phyloP scores from a whole-genome alignment of 2,329 filamentous ascomycete species.

The Incumbomyces delicatus region DNA sequence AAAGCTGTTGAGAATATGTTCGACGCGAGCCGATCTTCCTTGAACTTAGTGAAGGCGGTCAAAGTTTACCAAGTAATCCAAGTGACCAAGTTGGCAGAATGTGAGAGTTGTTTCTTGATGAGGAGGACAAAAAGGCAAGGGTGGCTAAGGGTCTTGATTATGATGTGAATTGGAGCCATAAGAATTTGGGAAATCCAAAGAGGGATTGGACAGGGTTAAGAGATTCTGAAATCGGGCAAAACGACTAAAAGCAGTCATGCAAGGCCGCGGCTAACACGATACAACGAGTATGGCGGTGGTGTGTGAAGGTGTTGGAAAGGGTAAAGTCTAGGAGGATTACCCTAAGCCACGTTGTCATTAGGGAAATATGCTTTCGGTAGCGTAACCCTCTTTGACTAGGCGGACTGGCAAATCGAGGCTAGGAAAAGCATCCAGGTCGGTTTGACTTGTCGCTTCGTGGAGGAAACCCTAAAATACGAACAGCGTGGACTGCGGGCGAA shows the following conservation, averaged over 20 bases:
- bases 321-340: background rate
- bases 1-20: too few relatives aligned
- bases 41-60: background rate
- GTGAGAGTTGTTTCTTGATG: background rate
- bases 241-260: conserved; percentile 1
- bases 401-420: background rate
- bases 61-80: background rate
- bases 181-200: background rate
- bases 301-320: background rate
- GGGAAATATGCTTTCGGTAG: background rate
- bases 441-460: background rate
- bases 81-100: background rate
- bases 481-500: too few relatives aligned
- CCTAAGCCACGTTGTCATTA: conserved; percentile 7
- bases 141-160: conserved; percentile 3
- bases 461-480: too few relatives aligned
- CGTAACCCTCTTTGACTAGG: background rate
- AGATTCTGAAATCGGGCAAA: background rate
- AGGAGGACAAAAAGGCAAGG: background rate
- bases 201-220: background rate
- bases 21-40: too few relatives aligned
- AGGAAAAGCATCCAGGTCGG: background rate
- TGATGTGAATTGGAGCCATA: background rate
- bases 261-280: background rate
- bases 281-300: background rate